A percentile compares a stretch with the other conserved stretches of the same genome.
Evolutionary conservation across 345 rosid species (phyloP).

Genomic region (Aethionema arabicum): DNA sequence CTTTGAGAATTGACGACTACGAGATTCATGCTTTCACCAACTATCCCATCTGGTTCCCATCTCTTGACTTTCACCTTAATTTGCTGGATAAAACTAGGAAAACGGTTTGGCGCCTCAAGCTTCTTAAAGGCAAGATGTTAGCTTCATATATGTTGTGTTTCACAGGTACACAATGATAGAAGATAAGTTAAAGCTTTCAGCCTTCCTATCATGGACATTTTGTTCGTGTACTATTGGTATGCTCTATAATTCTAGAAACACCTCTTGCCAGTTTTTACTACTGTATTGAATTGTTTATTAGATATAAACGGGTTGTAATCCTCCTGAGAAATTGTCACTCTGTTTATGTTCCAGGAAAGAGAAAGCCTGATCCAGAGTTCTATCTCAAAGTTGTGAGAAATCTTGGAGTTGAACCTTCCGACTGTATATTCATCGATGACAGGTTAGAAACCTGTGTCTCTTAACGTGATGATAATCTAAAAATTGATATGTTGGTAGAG

Average conservation of each 20-base stretch:
- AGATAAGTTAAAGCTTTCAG: slow-evolving; percentile 71
- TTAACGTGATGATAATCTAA: not conserved
- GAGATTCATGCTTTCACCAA: slow-evolving; percentile 96
- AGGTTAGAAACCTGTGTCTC: slow-evolving; percentile 43
- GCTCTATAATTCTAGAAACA: slow-evolving; percentile 12
- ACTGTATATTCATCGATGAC: slow-evolving; percentile 84
- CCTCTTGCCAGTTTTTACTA: slow-evolving; percentile 14
- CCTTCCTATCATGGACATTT: slow-evolving; percentile 85
- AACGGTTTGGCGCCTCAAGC: not conserved
- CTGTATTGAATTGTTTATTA: not conserved
- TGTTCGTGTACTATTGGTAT: slow-evolving; percentile 75
- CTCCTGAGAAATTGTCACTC: not conserved
- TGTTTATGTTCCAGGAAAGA: slow-evolving; percentile 58
- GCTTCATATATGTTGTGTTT: slow-evolving; percentile 8
- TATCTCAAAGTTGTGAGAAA: slow-evolving; percentile 55
- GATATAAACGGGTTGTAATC: not conserved
- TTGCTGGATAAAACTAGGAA: no score
- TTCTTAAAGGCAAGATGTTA: not conserved
- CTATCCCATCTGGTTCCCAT: slow-evolving; percentile 71
- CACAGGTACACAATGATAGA: slow-evolving; percentile 73
- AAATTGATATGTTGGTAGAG: not conserved
- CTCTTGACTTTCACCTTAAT: not conserved
- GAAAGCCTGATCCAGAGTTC: slow-evolving; percentile 85
- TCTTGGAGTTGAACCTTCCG: slow-evolving; percentile 67
- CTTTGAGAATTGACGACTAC: slow-evolving; percentile 50